These are phyloP conservation scores for Endocladia muricata DNA, from an alignment of 31 red algal species.

Conservation along the genomic window DNA sequence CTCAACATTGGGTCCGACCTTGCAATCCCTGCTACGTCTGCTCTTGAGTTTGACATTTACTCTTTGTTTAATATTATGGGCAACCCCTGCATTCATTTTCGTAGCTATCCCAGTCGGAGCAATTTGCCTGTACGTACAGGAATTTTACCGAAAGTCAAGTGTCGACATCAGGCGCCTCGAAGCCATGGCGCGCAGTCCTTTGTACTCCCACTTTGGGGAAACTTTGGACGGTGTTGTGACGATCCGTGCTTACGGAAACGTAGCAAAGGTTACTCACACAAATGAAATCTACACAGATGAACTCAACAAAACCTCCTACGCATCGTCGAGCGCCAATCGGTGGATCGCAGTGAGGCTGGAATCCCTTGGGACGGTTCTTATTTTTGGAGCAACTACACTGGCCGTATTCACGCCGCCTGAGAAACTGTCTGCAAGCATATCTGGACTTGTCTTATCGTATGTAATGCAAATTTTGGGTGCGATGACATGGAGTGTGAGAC, in stretches of 20 bases:
- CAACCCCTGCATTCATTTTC: conserved; percentile 61
- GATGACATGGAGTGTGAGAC: conserved; percentile 80
- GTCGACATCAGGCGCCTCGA: conserved; percentile 88
- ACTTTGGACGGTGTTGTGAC: conserved; percentile 88
- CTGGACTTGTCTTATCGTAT: conserved; percentile 85
- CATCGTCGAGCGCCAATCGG: conserved; percentile 54
- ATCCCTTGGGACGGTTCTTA: conserved; percentile 65
- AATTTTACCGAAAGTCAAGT: conserved; percentile 79
- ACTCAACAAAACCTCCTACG: conserved; percentile 44
- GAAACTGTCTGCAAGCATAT: conserved; percentile 54
- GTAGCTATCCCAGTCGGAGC: conserved; percentile 50
- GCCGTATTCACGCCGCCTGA: conserved; percentile 61
- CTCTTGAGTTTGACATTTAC: conserved; percentile 38
- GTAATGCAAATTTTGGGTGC: conserved; percentile 62
- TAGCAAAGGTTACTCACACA: conserved; percentile 37
- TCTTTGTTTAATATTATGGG: conserved; percentile 57
- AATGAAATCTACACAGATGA: conserved; percentile 57
- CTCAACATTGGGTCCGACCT: conserved; percentile 35
- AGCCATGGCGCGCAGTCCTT: conserved; percentile 68
- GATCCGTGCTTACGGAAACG: conserved; percentile 80
- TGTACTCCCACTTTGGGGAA: conserved; percentile 91
- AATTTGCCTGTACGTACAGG: conserved; percentile 58
- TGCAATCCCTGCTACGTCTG: conserved; percentile 57
- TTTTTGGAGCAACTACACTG: conserved; percentile 62
- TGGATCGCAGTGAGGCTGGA: conserved; percentile 86